Conservation (phyloP, 2,329 filamentous ascomycete species). For the Fusarium sublunatum region DNA sequence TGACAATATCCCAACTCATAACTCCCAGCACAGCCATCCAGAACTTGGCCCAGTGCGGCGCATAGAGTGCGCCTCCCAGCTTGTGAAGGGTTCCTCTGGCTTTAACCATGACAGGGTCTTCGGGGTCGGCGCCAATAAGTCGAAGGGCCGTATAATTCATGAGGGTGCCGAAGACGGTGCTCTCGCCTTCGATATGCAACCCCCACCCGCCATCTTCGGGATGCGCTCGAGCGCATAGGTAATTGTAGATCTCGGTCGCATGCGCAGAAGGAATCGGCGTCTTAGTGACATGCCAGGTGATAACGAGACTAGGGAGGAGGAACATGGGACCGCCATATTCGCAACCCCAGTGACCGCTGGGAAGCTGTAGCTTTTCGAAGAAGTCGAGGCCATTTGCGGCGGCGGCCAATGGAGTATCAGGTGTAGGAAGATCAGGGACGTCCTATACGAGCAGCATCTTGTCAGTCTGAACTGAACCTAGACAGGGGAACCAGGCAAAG, state of each 20-base stretch:
- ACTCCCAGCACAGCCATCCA: conserved; percentile 90
- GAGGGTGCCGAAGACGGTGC: conserved; percentile 87
- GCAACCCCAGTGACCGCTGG: conserved; percentile 93
- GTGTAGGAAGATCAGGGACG: conserved; percentile 75
- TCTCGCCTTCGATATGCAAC: conserved; percentile 92
- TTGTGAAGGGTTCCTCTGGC: conserved; percentile 85
- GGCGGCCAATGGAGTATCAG: conserved; percentile 79
- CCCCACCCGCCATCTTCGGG: conserved; percentile 97
- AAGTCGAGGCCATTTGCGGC: conserved; percentile 87
- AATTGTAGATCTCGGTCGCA: conserved; percentile 90
- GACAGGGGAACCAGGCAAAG: background rate
- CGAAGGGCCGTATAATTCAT: conserved; percentile 89
- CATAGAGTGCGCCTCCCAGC: conserved; percentile 84
- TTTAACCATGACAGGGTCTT: conserved; percentile 86
- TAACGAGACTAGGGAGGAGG: conserved; percentile 84
- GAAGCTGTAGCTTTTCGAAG: conserved; percentile 89
- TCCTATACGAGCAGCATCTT: conserved; percentile 61
- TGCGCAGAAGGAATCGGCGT: conserved; percentile 85
- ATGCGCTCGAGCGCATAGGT: conserved; percentile 86
- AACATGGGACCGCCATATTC: conserved; percentile 99
- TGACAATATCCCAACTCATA: conserved; percentile 90
- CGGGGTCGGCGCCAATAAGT: conserved; percentile 82
- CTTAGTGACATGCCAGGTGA: conserved; percentile 89
- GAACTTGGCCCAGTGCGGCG: conserved; percentile 97
- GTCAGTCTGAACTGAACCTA: conserved; percentile 13